phyloP scores from a whole-genome alignment of 495 filamentous ascomycete genomes.

The Halenospora varia region DNA sequence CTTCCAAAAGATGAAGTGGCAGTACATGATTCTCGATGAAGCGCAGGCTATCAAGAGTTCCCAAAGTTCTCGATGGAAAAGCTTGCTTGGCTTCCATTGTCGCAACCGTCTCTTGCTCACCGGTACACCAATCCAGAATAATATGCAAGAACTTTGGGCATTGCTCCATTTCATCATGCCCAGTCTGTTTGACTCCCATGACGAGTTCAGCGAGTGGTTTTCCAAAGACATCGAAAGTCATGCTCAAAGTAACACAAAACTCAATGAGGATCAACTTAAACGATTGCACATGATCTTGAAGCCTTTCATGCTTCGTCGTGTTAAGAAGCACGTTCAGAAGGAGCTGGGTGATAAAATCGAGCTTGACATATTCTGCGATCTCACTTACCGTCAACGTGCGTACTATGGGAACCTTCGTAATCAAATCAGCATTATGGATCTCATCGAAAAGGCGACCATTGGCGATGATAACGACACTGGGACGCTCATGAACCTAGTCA shows the following conservation, averaged over 20 bases:
- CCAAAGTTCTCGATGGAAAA: conserved; percentile 94
- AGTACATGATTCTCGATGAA: conserved; percentile 99
- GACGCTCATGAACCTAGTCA: conserved; percentile 97
- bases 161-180: conserved; percentile 99
- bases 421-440: conserved; percentile 97
- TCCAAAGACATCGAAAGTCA: conserved; percentile 99
- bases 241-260: conserved; percentile 95
- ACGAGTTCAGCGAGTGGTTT: conserved; percentile 99
- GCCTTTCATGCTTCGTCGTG: conserved; percentile 97
- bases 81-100: conserved; percentile 87
- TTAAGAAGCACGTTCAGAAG: conserved; percentile 99
- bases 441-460: conserved; percentile 93
- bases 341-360: conserved; percentile 99
- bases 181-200: conserved; percentile 94
- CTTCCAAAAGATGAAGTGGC: conserved; percentile 98
- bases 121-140: conserved; percentile 98
- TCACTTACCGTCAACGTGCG: conserved; percentile 96
- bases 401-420: conserved; percentile 88
- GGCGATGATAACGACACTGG: conserved; percentile 93
- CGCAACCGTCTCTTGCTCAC: conserved; percentile 93
- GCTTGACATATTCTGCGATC: conserved; percentile 90
- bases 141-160: conserved; percentile 99
- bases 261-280: conserved; percentile 95
- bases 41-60: conserved; percentile 99
- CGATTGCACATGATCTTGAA: conserved; percentile 98